Evolutionary conservation across 768 basidiomycete genomes (phyloP), one percentile per base, ranked within the genome.

Genomic region (Russula virescens): DNA sequence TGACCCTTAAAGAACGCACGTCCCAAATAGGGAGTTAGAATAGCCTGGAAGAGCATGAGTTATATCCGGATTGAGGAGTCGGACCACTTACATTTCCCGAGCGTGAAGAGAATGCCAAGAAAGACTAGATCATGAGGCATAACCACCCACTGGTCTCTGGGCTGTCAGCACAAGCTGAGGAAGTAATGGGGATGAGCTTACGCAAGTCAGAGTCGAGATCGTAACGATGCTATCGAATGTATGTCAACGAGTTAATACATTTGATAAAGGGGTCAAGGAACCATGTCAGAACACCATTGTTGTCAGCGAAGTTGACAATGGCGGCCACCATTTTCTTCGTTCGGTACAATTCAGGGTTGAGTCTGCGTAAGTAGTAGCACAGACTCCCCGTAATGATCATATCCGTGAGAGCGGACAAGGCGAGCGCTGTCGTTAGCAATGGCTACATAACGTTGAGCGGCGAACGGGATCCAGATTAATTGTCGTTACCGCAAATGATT

Each of bases 211-310:
- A 34, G 43, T 45, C 6, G 61, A 52, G 16, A 65, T 28, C 10
- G 62, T 38, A 52, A 63, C 50, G 35, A 65, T 2, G 40, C 64
- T 63, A 34, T 47, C 11, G 8, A 26, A 46, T 53, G 10, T 7
- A 16, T 9, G 7, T 63, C 55, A 55, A 52, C 16, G 31, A 26
- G 31, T 18, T 19, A 19, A 38, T 6, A 6, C 26, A 21, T 19
- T 14, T 38, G 11, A 45, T 34, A 31, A 49, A 11, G 11, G 18
- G 18, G 11, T 13, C 2, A 38, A 50, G 11, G 31, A 21, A 65
- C 61, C 64, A 65, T 52, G 64, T 65, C 55, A 65, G 48, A 25
- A 19, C 61, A 10, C 64, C 61, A 23, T 58, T 63, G 50, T 49
- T 58, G 35, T 63, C 61, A 3, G 64, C 51, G 18, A 63, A 58